A percentile compares a stretch with the other conserved stretches of the same genome.
These are phyloP conservation scores for Brasilioporus rufonigricans DNA, from an alignment of 768 basidiomycete species.

Conservation along the genomic window DNA sequence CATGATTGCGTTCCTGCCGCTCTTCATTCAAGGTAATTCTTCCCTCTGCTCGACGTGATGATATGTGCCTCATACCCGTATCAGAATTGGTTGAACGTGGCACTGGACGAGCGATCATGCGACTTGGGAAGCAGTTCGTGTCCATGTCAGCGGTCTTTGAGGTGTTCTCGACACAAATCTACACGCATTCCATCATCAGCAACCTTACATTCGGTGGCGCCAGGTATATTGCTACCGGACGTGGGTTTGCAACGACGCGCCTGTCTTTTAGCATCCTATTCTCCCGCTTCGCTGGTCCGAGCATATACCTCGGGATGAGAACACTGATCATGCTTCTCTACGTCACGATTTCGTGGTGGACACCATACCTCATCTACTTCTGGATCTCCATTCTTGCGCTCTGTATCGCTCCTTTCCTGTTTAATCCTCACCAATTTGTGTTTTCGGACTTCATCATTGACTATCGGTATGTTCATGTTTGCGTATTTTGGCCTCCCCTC, in stretches of 20 bases:
- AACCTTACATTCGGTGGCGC: constrained; percentile 98
- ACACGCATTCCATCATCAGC: constrained; percentile 94
- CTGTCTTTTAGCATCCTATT: constrained; percentile 94
- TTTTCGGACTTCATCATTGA: constrained; percentile 97
- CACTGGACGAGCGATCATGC: constrained; percentile 85
- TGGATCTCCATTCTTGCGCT: constrained; percentile 93
- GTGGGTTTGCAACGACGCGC: constrained; percentile 96
- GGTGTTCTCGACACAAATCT: constrained; percentile 97
- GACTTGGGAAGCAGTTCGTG: constrained; percentile 90
- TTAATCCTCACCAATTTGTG: constrained; percentile 99
- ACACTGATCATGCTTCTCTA: constrained; percentile 91
- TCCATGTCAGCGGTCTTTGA: constrained; percentile 96
- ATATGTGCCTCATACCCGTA: constrained; percentile 8
- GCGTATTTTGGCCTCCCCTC: neutral
- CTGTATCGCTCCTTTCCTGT: constrained; percentile 94
- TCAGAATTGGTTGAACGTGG: constrained; percentile 95
- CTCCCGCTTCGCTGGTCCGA: constrained; percentile 97
- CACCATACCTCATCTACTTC: constrained; percentile 93
- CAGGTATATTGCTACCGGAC: constrained; percentile 96
- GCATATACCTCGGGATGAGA: constrained; percentile 96
- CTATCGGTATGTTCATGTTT: constrained; percentile 58
- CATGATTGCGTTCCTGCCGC: constrained; percentile 92
- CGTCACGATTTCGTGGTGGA: constrained; percentile 90
- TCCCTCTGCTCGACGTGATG: constrained; percentile 5
- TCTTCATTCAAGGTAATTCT: constrained; percentile 86